Conservation (phyloP, 345 rosid genomes). For the Eutrema heterophyllum region DNA sequence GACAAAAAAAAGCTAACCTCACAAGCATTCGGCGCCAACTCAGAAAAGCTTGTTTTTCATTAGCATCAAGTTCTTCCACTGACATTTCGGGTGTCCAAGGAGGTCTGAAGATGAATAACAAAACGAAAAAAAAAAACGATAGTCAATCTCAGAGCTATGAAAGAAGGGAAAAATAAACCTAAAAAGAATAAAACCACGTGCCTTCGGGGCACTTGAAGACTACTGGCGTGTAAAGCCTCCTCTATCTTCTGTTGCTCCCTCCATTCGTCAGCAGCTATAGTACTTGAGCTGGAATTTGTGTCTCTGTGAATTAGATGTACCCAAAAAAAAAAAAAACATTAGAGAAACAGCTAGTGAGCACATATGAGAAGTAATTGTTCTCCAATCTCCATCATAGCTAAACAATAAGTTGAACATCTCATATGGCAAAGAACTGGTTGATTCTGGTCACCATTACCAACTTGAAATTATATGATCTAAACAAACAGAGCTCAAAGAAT, state of each 20-base stretch:
- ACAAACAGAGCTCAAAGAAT: neutral
- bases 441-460: neutral
- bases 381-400: neutral
- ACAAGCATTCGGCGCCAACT: slow-evolving; percentile 84
- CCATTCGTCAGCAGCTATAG: slow-evolving; percentile 61
- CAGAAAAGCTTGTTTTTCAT: slow-evolving; percentile 66
- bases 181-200: slow-evolving; percentile 3
- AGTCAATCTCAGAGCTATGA: neutral
- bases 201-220: slow-evolving; percentile 73
- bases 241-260: slow-evolving; percentile 63
- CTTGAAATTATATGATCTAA: neutral
- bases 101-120: slow-evolving; percentile 42
- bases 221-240: slow-evolving; percentile 64
- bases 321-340: neutral
- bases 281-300: slow-evolving; percentile 39
- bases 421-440: neutral
- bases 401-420: neutral
- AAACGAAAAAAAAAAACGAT: neutral
- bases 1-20: slow-evolving; percentile 40
- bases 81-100: slow-evolving; percentile 74
- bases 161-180: neutral
- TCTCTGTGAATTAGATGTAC: slow-evolving; percentile 41
- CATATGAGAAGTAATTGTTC: neutral
- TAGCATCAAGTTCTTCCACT: slow-evolving; percentile 70
- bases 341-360: slow-evolving; percentile 14